A percentile compares a stretch with the other conserved stretches of the same genome.
phyloP scores from a whole-genome alignment of 495 filamentous ascomycete genomes.

The Podospora australis region DNA sequence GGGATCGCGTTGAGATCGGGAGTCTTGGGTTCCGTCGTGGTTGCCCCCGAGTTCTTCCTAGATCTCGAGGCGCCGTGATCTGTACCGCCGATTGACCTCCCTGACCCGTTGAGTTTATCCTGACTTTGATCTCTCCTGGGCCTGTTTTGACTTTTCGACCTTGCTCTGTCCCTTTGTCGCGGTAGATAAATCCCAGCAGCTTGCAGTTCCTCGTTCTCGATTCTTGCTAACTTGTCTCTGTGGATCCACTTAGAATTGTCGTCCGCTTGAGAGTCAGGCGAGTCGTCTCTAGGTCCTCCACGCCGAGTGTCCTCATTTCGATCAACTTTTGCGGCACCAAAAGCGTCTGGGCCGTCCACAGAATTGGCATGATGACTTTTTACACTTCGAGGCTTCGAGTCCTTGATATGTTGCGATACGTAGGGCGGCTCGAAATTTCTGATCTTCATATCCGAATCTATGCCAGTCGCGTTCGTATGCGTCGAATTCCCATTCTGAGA shows the following conservation, averaged over 20 bases:
- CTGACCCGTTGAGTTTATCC: conserved; percentile 23
- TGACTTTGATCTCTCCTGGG: conserved; percentile 39
- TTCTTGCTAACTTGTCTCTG: conserved; percentile 86
- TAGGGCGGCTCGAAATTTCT: conserved; percentile 14
- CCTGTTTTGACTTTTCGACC: conserved; percentile 43
- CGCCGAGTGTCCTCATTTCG: conserved; percentile 9
- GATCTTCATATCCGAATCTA: conserved; percentile 18
- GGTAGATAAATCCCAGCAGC: conserved; percentile 73
- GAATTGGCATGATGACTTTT: conserved; percentile 51
- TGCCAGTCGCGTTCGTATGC: conserved; percentile 6
- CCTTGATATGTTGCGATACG: conserved; percentile 22
- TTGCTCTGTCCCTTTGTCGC: conserved; percentile 43
- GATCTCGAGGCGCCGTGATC: conserved; percentile 28
- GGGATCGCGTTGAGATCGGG: conserved; percentile 24
- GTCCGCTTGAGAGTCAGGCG: conserved; percentile 23
- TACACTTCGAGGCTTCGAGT: conserved; percentile 38
- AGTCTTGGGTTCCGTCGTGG: conserved; percentile 22
- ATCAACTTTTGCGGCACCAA: conserved; percentile 29
- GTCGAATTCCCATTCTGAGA: conserved; percentile 31
- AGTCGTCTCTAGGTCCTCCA: conserved; percentile 7
- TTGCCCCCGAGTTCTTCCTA: conserved; percentile 42
- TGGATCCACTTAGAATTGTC: conserved; percentile 87
- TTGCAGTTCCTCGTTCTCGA: conserved; percentile 88
- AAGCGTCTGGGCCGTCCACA: conserved; percentile 51
- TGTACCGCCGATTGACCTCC: conserved; percentile 17